Percentiles rank a stretch among this genome's conserved stretches.
phyloP scores from a whole-genome alignment of 805 yeast species.

The Wickerhamiella azyma region DNA sequence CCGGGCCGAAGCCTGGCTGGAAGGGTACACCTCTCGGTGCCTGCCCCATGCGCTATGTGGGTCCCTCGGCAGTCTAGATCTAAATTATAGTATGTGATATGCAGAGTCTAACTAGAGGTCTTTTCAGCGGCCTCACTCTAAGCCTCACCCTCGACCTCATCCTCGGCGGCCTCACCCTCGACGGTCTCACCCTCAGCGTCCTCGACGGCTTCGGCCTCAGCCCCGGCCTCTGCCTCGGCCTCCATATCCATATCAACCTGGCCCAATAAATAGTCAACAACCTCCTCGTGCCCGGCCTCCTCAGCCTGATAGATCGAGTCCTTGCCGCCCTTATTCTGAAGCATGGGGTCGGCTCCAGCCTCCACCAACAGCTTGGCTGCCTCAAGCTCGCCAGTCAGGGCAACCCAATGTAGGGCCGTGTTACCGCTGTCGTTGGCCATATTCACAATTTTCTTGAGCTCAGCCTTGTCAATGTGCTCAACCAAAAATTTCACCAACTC shows the following conservation, averaged over 20 bases:
- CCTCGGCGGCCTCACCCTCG: slow-evolving; percentile 12
- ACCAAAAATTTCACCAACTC: slow-evolving; percentile 52
- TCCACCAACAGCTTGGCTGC: slow-evolving; percentile 60
- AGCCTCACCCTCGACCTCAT: slow-evolving; percentile 10
- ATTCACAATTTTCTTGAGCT: slow-evolving; percentile 31
- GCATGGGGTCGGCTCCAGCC: slow-evolving; percentile 68
- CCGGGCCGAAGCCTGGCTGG: no score
- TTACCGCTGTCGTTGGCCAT: slow-evolving; percentile 68
- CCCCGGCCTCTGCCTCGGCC: slow-evolving; percentile 26
- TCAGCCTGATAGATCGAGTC: slow-evolving; percentile 88
- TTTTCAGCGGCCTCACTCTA: no score
- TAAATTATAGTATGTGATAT: no score
- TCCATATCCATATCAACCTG: slow-evolving; percentile 59
- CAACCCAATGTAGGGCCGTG: slow-evolving; percentile 95
- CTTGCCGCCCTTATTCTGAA: slow-evolving; percentile 60
- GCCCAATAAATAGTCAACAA: slow-evolving; percentile 63
- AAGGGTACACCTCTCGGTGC: no score
- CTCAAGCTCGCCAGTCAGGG: slow-evolving; percentile 69
- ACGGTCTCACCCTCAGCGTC: background rate
- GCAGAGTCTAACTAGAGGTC: no score
- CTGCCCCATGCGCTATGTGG: no score
- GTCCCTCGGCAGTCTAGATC: no score
- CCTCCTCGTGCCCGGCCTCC: slow-evolving; percentile 54
- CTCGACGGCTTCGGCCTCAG: background rate
- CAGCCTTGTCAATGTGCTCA: slow-evolving; percentile 31